Conservation (phyloP, 306 rosid genomes). For the Lotus japonicus region DNA sequence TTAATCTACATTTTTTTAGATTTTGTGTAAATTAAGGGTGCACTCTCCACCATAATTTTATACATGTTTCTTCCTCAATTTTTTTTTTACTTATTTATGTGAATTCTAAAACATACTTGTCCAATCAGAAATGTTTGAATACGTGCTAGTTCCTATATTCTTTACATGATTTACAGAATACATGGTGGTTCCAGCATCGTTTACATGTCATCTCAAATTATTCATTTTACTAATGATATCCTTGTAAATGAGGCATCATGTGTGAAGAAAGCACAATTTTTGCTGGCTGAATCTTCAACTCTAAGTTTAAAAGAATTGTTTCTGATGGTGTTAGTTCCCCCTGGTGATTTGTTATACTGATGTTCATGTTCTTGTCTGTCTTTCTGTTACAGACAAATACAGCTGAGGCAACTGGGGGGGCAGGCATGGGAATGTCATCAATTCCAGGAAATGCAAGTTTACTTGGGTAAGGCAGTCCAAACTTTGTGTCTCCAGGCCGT, state of each 20-base stretch:
- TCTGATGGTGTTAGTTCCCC: not conserved
- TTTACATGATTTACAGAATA: not conserved
- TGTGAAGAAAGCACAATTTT: conserved; percentile 10
- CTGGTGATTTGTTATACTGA: conserved; percentile 21
- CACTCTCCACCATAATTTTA: not conserved
- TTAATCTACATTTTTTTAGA: not conserved
- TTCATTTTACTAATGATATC: not conserved
- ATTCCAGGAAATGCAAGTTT: conserved; percentile 80
- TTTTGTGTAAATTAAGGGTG: not conserved
- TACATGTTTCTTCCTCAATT: not conserved
- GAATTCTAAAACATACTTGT: not conserved
- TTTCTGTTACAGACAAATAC: conserved; percentile 49
- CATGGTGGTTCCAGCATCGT: not conserved
- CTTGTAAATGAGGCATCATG: not conserved
- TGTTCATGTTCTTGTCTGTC: conserved; percentile 2
- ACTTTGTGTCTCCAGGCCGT: not conserved
- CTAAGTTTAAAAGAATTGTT: not conserved
- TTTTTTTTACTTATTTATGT: not conserved
- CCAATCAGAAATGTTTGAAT: not conserved
- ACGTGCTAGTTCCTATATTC: not conserved
- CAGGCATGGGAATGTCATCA: conserved; percentile 50
- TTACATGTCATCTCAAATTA: conserved; percentile 8
- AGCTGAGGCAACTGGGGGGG: conserved; percentile 47
- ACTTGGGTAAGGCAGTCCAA: conserved; percentile 66
- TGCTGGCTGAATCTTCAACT: not conserved